Evolutionary conservation across 169 alveolate species (phyloP).

Genomic region (Plasmodium sp.): DNA sequence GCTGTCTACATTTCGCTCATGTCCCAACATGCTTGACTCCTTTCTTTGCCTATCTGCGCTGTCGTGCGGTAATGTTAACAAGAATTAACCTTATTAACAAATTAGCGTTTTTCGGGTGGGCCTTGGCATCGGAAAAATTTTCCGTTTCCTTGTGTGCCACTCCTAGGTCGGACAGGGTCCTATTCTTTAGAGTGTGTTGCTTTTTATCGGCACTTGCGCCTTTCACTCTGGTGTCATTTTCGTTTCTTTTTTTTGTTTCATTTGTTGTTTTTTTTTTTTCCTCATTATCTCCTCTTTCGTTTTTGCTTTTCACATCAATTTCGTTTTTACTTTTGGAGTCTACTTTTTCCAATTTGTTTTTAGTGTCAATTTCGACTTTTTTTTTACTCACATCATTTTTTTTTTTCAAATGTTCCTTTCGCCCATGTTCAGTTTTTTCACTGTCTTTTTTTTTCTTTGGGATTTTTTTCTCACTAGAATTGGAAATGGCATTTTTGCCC

Average conservation of each 20-base stretch:
- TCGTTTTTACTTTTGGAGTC: conserved; percentile 7
- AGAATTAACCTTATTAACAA: conserved; percentile 37
- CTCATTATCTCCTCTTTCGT: conserved; percentile 54
- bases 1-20: not conserved
- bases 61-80: not conserved
- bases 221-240: conserved; percentile 5
- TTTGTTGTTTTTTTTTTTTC: conserved; percentile 31
- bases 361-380: conserved; percentile 19
- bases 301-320: conserved; percentile 5
- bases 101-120: not conserved
- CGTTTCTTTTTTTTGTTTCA: conserved; percentile 25
- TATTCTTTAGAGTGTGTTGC: conserved; percentile 36
- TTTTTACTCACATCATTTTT: conserved; percentile 45
- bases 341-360: conserved; percentile 21
- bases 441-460: conserved; percentile 29
- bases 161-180: not conserved
- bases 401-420: conserved; percentile 28
- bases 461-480: conserved; percentile 25
- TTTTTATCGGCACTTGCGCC: conserved; percentile 20
- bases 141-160: conserved; percentile 1
- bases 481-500: not conserved
- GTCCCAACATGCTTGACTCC: not conserved
- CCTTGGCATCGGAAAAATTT: not conserved
- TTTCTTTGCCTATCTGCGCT: not conserved
- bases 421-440: conserved; percentile 19